These are phyloP conservation scores for Coemansia sp. DNA, from an alignment of 192 early-diverging fungal genomes.

Conservation along the genomic window DNA sequence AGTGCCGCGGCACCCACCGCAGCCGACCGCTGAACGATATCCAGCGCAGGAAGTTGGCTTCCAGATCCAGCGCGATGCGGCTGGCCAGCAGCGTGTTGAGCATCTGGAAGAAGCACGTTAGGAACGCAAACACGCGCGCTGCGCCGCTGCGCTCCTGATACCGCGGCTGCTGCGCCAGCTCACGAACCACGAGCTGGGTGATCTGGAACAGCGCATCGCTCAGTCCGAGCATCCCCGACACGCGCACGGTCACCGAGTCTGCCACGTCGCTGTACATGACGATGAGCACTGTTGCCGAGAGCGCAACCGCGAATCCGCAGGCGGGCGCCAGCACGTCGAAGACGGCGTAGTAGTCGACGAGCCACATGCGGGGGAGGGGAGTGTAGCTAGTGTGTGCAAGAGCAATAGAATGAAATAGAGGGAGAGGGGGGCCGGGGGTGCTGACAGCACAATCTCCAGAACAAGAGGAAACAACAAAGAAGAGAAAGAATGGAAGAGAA, in stretches of 20 bases:
- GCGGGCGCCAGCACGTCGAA: slow-evolving; percentile 47
- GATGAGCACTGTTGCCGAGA: slow-evolving; percentile 35
- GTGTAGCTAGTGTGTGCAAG: background rate
- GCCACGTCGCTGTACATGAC: slow-evolving; percentile 44
- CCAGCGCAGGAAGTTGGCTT: slow-evolving; percentile 47
- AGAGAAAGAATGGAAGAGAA: no score
- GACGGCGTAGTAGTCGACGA: slow-evolving; percentile 41
- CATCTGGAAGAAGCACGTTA: slow-evolving; percentile 38
- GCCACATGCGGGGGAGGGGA: slow-evolving; percentile 14
- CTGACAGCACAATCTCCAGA: no score
- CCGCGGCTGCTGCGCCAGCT: slow-evolving; percentile 24
- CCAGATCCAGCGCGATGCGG: slow-evolving; percentile 47
- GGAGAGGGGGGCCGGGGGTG: background rate
- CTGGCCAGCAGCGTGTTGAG: slow-evolving; percentile 39
- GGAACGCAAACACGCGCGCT: slow-evolving; percentile 40
- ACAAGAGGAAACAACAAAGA: no score
- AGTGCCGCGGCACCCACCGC: slow-evolving; percentile 41
- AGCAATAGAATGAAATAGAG: background rate
- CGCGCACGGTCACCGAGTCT: slow-evolving; percentile 39
- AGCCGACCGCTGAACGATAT: slow-evolving; percentile 26
- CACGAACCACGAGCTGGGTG: slow-evolving; percentile 36
- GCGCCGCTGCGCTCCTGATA: slow-evolving; percentile 17
- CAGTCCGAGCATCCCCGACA: slow-evolving; percentile 44
- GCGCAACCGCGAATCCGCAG: slow-evolving; percentile 42
- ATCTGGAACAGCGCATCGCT: slow-evolving; percentile 41